Evolutionary conservation across 306 rosid species (phyloP).

Genomic region (Quercus ilex): DNA sequence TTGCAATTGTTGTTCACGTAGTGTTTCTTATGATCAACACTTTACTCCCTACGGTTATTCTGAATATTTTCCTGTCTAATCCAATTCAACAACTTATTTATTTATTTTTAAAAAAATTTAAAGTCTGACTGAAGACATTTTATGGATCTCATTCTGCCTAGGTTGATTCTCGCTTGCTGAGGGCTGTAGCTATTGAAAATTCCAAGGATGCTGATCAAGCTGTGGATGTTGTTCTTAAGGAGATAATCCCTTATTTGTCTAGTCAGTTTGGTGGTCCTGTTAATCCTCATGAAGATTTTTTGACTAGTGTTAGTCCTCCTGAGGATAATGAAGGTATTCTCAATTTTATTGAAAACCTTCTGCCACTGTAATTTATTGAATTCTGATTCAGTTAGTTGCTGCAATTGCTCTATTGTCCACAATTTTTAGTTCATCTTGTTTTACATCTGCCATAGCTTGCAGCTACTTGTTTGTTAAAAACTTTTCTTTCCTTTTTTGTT

Average conservation of each 20-base stretch:
- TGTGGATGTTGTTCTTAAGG: conserved; percentile 50
- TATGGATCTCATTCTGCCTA: conserved; percentile 19
- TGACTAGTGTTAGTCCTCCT: background rate
- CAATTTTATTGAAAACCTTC: background rate
- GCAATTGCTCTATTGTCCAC: background rate
- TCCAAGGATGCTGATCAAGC: conserved; percentile 71
- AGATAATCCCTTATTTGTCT: conserved; percentile 53
- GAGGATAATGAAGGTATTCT: conserved; percentile 11
- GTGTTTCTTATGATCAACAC: background rate
- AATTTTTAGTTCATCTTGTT: background rate
- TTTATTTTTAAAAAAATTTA: background rate
- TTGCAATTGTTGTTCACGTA: background rate
- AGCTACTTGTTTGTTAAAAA: background rate
- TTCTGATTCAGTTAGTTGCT: background rate
- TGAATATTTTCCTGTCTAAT: background rate
- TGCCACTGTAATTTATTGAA: background rate
- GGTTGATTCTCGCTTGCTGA: conserved; percentile 72
- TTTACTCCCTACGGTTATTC: background rate
- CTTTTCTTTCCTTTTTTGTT: conserved; percentile 1
- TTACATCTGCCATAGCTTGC: background rate
- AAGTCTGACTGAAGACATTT: background rate
- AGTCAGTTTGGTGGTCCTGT: background rate
- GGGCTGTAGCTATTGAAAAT: conserved; percentile 85
- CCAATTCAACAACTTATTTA: background rate
- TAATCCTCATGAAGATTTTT: conserved; percentile 11